phyloP scores from a whole-genome alignment of 2,329 filamentous ascomycete species.

The Trichoderma sp. region DNA sequence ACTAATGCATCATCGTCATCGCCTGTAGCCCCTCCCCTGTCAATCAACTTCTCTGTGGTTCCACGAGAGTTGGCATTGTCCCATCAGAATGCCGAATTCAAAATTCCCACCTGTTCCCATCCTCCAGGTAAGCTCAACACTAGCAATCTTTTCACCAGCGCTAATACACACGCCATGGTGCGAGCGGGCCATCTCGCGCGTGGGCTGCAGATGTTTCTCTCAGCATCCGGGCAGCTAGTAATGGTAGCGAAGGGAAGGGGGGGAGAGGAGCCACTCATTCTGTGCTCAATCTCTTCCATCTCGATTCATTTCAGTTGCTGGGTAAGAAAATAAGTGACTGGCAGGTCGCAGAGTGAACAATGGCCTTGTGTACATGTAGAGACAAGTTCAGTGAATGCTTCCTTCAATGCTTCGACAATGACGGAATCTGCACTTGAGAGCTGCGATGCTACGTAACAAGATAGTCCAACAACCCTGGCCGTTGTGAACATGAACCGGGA shows the following conservation, averaged over 20 bases:
- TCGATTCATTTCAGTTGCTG: neutral
- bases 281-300: neutral
- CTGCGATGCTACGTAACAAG: no score
- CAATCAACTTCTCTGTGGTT: neutral
- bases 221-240: conserved; percentile 13
- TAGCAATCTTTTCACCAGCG: neutral
- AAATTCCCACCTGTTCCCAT: conserved; percentile 12
- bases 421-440: neutral
- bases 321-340: neutral
- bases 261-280: neutral
- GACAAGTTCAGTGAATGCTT: no score
- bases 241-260: neutral
- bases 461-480: no score
- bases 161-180: conserved; percentile 18
- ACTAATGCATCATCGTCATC: conserved; percentile 1
- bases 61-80: conserved; percentile 2
- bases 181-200: conserved; percentile 16
- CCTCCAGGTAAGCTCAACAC: conserved; percentile 16
- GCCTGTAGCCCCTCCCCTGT: conserved; percentile 1
- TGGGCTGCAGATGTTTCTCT: conserved; percentile 20
- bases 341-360: neutral
- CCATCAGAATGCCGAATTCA: conserved; percentile 12
- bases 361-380: no score
- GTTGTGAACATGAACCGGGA: neutral
- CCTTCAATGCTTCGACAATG: no score